Evolutionary conservation across 2,329 filamentous ascomycete genomes (phyloP).

Genomic region (Fusarium torreyae): DNA sequence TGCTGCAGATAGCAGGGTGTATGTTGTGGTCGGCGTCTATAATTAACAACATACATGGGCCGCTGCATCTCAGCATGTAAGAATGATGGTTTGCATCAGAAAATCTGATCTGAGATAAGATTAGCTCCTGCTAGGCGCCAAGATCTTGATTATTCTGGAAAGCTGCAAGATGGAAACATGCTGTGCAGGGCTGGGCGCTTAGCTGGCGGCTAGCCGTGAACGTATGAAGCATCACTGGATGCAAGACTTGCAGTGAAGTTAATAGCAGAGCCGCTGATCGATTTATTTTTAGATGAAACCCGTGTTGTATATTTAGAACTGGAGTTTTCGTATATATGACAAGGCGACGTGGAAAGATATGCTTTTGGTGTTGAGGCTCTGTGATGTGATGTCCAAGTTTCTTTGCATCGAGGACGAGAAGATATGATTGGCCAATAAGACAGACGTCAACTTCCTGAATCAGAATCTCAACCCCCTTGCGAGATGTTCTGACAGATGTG

Average conservation of each 20-base stretch:
- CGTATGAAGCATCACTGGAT: slow-evolving; percentile 32
- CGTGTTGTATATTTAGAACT: slow-evolving; percentile 24
- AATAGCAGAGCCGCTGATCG: not conserved
- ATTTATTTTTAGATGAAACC: slow-evolving; percentile 39
- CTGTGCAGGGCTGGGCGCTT: slow-evolving; percentile 45
- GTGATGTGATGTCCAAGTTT: slow-evolving; percentile 27
- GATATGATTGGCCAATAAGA: slow-evolving; percentile 38
- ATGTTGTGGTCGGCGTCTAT: slow-evolving; percentile 38
- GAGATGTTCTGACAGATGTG: not conserved
- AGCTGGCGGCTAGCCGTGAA: slow-evolving; percentile 45
- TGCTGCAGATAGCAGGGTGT: slow-evolving; percentile 21
- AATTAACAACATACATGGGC: slow-evolving; percentile 17
- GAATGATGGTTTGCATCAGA: slow-evolving; percentile 29
- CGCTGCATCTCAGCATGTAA: slow-evolving; percentile 16
- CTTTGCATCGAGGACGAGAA: slow-evolving; percentile 5
- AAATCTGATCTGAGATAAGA: slow-evolving; percentile 35
- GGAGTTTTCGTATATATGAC: not conserved
- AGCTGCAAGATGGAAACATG: slow-evolving; percentile 27
- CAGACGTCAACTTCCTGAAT: slow-evolving; percentile 3
- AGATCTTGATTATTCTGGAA: slow-evolving; percentile 38
- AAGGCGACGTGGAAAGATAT: slow-evolving; percentile 3
- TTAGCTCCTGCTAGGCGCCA: slow-evolving; percentile 31
- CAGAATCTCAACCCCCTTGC: slow-evolving; percentile 1
- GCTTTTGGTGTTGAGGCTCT: slow-evolving; percentile 50
- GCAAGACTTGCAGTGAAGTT: slow-evolving; percentile 19